phyloP scores from a whole-genome alignment of 2,329 filamentous ascomycete species.

The Cladophialophora psammophila region DNA sequence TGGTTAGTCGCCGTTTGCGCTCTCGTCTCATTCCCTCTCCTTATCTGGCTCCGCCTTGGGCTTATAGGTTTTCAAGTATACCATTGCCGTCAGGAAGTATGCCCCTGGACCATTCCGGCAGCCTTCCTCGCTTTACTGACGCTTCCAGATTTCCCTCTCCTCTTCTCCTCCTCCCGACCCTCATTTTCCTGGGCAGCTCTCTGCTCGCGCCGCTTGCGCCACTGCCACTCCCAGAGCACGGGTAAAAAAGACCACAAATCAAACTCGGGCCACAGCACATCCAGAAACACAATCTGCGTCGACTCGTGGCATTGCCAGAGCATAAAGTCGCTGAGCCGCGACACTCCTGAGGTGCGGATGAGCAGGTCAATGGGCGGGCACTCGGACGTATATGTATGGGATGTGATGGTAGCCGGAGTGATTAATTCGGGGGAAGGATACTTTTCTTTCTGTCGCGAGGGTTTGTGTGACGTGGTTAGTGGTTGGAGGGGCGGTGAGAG shows the following conservation, averaged over 20 bases:
- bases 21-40: neutral
- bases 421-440: slow-evolving; percentile 86
- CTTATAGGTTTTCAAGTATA: neutral
- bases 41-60: neutral
- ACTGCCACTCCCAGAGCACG: slow-evolving; percentile 89
- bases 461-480: slow-evolving; percentile 3
- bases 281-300: slow-evolving; percentile 89
- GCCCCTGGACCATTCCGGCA: neutral
- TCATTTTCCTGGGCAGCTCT: slow-evolving; percentile 6
- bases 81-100: neutral
- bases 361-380: slow-evolving; percentile 90
- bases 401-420: slow-evolving; percentile 78
- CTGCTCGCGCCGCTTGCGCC: slow-evolving; percentile 55
- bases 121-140: slow-evolving; percentile 1
- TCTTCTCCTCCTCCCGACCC: neutral
- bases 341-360: slow-evolving; percentile 89
- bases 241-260: slow-evolving; percentile 92
- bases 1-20: too few species aligned
- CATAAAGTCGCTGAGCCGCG: slow-evolving; percentile 95
- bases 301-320: slow-evolving; percentile 96
- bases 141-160: neutral
- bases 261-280: slow-evolving; percentile 95
- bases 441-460: slow-evolving; percentile 44
- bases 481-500: slow-evolving; percentile 1
- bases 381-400: slow-evolving; percentile 85